A percentile compares a stretch with the other conserved stretches of the same genome.
Conservation (phyloP, 2,329 filamentous ascomycete species). For the Colletotrichum tropicicola region DNA sequence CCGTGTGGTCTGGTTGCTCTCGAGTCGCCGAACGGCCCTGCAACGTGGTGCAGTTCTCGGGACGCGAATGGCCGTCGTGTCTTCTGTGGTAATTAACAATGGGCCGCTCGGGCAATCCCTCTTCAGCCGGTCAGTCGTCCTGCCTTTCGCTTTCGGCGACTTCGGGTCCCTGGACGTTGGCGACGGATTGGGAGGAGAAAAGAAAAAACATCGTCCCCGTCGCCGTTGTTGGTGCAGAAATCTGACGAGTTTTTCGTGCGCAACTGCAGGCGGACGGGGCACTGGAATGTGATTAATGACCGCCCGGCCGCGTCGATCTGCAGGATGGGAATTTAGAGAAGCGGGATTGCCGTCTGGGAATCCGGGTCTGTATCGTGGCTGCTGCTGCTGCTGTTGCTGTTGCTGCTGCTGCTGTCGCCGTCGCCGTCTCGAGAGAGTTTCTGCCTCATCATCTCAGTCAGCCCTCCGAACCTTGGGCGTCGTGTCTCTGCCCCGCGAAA, state of each 20-base stretch:
- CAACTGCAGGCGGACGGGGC: not conserved
- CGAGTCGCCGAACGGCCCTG: not conserved
- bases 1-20: not conserved
- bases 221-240: not conserved
- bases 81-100: not conserved
- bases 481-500: not conserved
- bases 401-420: not conserved
- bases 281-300: slow-evolving; percentile 2
- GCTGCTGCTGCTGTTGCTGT: not conserved
- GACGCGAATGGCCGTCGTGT: not conserved
- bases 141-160: no score
- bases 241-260: not conserved
- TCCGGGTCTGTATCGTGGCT: not conserved
- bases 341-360: not conserved
- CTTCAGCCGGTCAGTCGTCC: no score
- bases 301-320: not conserved
- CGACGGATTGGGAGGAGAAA: not conserved
- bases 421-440: not conserved
- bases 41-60: not conserved
- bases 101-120: not conserved
- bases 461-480: not conserved
- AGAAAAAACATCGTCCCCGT: not conserved
- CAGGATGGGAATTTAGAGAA: not conserved
- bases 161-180: no score
- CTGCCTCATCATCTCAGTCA: slow-evolving; percentile 2